Base-by-base conservation (phyloP, 768 basidiomycete species). In the Serendipita sp. region DNA sequence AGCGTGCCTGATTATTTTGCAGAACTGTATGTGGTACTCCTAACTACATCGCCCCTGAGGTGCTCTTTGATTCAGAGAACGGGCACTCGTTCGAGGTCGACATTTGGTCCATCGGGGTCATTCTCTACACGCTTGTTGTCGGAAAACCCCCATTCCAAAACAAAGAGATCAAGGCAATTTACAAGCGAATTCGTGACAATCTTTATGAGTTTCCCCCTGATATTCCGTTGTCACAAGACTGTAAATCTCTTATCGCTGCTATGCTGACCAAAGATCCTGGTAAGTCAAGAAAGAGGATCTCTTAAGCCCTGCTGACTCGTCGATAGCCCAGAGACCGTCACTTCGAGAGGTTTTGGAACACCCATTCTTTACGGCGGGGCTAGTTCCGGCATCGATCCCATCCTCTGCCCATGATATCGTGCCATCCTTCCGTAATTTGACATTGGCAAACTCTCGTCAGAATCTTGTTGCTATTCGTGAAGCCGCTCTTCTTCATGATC, bases 81-180 rank as follows among this genome's bases (percentile, higher is more conserved):
- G 94, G 95, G 1, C 95, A 99, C 75, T 93, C 90, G 72, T 99
- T 96, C 69, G 96, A 99, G 76, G 95, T 97, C 34, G 95, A 99
- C 72, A 89, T 92, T 7, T 99, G 95, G 95, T 92, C 90, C 1
- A 86, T 95, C 58, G 95, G 95, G 13, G 95, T 99, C 64, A 97
- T 98, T 66, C 76, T 98, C 51, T 98, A 98, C 72, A 99, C 95
- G 1, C 84, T 97, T 63, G 78, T 95, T 36, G 80, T 97, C 36
- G 96, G 96, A 11, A 85, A 88, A n/a, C 95, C 95, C 1, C 95
- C 95, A 0, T 99, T 99, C 78, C 96, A 99, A 74, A 97, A 93
- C 15, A 93, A 96, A 72, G 93, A 98, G 63, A 92, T 98, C 70
- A 96, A 97, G 75, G 85, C 84, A 10, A 97, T 98, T 66, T 96